phyloP scores from a whole-genome alignment of 257 asterid species.

The Thymus quinquecostatus region DNA sequence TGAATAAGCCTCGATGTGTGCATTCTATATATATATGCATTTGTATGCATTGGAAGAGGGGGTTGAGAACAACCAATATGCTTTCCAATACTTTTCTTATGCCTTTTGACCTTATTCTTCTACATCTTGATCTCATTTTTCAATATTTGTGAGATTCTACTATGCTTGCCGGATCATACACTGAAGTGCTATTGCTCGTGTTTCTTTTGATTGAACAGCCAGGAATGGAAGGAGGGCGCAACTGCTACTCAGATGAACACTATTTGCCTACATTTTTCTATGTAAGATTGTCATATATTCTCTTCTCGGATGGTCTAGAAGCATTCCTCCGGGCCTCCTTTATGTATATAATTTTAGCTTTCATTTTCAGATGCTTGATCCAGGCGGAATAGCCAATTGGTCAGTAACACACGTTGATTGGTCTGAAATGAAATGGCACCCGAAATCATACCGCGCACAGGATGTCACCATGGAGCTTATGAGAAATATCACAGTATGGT shows the following conservation, averaged over 20 bases:
- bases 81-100: background rate
- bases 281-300: slow-evolving; percentile 48
- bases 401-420: slow-evolving; percentile 90
- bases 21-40: background rate
- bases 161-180: background rate
- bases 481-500: slow-evolving; percentile 74
- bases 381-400: slow-evolving; percentile 84
- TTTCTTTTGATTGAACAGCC: slow-evolving; percentile 75
- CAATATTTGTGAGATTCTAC: background rate
- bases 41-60: background rate
- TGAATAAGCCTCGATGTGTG: background rate
- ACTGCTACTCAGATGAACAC: slow-evolving; percentile 98
- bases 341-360: background rate
- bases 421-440: slow-evolving; percentile 96
- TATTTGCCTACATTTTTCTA: slow-evolving; percentile 90
- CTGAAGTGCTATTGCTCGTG: slow-evolving; percentile 30
- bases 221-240: slow-evolving; percentile 84
- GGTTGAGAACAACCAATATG: background rate
- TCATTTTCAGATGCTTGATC: slow-evolving; percentile 74
- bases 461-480: slow-evolving; percentile 64
- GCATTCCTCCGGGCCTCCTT: background rate
- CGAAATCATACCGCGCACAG: slow-evolving; percentile 66
- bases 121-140: background rate
- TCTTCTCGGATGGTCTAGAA: slow-evolving; percentile 12
- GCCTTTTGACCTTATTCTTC: background rate